Base-by-base conservation (phyloP, 2,329 filamentous ascomycete species). In the Penicillium sp. region DNA sequence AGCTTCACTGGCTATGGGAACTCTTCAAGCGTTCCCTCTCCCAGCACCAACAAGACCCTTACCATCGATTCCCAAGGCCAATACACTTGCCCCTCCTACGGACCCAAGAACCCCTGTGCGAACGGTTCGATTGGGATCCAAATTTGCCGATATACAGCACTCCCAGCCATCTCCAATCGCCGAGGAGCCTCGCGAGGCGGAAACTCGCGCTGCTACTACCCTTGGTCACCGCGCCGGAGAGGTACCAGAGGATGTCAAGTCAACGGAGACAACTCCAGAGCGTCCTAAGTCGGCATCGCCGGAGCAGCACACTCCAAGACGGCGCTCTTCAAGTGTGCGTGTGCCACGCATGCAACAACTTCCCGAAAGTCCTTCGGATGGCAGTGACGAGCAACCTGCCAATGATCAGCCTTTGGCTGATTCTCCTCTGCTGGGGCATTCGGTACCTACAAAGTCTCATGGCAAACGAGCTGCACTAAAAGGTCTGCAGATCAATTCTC, bases 11-110 rank as follows among this genome's bases (percentile, higher is more conserved):
- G 65, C 67, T 5, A 59, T 68, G 55, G 63, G 64, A 16, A 62
- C 68, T 0, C 63, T 74, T 16, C 62, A 74, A 35, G 62, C 69
- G 14, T 71, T 73, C 37, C 70, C 73, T 59, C 65, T 73, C 21
- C 74, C 74, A 16, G 71, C 73, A 31, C 74, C 74, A 13, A 70
- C 63, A 26, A 66, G 61, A 31, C 71, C 74, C 29, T 54, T 76
- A 4, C 74, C 74, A 49, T 69, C 68, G 4, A 54, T 75, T 9
- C 74, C 74, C 10, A 60, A 67, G 31, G 27, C 59, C 19, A 54
- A 44, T 3, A 42, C 14, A 13, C 51, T 63, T 21, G 56, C 57
- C 27, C 49, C 49, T 35, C 33, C 26, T 33, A 59, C 48, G 8
- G 60, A 57, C 21, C 43, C 52, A 2, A 58, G 57, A n/a, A 10